These are phyloP conservation scores for Oehlia diaphana DNA, from an alignment of 192 early-diverging fungal genomes.

Conservation along the genomic window DNA sequence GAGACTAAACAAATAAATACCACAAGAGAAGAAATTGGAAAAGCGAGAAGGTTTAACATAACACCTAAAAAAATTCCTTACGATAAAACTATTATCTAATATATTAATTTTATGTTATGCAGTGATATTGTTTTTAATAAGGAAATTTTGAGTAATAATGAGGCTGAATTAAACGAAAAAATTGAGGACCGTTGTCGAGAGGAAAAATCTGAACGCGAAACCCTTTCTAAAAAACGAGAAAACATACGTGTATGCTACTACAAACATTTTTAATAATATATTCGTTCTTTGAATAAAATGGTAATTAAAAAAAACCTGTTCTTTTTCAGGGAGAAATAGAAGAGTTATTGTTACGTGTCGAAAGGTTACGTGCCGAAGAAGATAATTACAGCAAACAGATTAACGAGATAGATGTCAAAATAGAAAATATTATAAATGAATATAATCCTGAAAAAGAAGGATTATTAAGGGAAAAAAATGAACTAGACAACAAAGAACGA, in stretches of 20 bases:
- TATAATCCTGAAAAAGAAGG: slow-evolving; percentile 3
- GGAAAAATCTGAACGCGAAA: slow-evolving; percentile 18
- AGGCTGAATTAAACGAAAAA: slow-evolving; percentile 11
- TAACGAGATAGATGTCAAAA: slow-evolving; percentile 8
- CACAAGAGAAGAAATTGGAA: slow-evolving; percentile 14
- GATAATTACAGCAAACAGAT: slow-evolving; percentile 5
- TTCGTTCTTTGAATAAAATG: not conserved
- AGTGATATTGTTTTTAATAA: slow-evolving; percentile 16
- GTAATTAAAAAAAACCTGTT: not conserved
- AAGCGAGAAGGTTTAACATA: slow-evolving; percentile 13
- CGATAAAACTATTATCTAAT: not conserved
- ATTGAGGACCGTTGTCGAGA: slow-evolving; percentile 8
- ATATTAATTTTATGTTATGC: not conserved
- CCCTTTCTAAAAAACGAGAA: slow-evolving; percentile 13
- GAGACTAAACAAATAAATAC: slow-evolving; percentile 6
- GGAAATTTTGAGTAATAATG: slow-evolving; percentile 7
- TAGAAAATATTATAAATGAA: slow-evolving; percentile 14
- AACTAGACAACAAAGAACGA: not conserved
- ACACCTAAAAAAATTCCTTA: not conserved
- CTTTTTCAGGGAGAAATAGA: slow-evolving; percentile 10
- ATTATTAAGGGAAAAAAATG: slow-evolving; percentile 11
- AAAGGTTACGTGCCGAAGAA: slow-evolving; percentile 8
- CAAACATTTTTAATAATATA: not conserved
- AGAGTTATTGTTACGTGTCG: slow-evolving; percentile 3
- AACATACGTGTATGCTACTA: not conserved